These are phyloP conservation scores for Nicotiana noctiflora DNA, from an alignment of 257 asterid species.

Conservation along the genomic window DNA sequence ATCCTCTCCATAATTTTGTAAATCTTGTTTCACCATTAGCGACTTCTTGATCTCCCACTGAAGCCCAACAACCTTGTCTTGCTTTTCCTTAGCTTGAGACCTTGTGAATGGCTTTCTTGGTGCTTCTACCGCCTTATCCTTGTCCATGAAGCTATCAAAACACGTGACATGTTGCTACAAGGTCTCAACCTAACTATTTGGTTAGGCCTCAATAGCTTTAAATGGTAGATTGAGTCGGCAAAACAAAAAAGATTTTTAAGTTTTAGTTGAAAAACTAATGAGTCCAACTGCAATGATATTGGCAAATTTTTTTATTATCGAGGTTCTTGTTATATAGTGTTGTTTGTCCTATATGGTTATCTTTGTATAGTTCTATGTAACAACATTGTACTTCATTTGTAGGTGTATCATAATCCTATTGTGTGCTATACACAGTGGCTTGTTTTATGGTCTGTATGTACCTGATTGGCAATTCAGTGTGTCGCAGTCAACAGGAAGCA, in stretches of 20 bases:
- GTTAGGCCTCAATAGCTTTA: not conserved
- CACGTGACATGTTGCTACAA: no score
- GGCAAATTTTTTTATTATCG: not conserved
- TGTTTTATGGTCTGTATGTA: slow-evolving; percentile 60
- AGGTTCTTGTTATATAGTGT: not conserved
- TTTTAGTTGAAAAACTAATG: not conserved
- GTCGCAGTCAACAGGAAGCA: slow-evolving; percentile 27
- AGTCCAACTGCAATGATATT: not conserved
- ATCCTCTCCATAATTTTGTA: no score
- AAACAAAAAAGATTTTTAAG: not conserved
- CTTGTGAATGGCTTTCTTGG: no score
- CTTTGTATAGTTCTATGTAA: not conserved
- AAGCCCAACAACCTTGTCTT: no score
- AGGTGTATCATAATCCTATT: slow-evolving; percentile 49
- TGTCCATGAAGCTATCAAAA: no score
- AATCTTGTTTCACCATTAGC: no score
- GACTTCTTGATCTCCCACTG: no score
- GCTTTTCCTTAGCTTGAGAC: no score
- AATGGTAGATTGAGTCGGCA: not conserved
- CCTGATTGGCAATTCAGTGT: slow-evolving; percentile 64
- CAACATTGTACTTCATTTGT: slow-evolving; percentile 16
- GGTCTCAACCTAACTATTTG: not conserved
- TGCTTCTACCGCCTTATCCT: no score
- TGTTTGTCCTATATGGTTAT: not conserved
- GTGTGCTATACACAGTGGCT: slow-evolving; percentile 43